Base-by-base conservation (phyloP, 2,329 filamentous ascomycete species). In the Pestalotiopsis sp. region DNA sequence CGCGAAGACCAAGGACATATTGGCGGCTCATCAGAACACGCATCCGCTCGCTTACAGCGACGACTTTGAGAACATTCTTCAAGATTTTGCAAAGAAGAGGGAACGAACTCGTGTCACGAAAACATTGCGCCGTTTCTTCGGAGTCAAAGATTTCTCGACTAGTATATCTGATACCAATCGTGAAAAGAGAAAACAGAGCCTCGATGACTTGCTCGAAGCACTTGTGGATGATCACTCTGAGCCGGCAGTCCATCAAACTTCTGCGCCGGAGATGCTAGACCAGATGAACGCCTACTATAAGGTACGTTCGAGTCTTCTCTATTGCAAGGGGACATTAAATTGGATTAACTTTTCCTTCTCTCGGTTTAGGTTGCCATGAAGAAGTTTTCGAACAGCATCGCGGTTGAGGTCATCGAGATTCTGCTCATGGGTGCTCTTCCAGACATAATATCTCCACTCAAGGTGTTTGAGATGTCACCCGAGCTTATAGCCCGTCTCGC, bases 31-130 rank as follows among this genome's bases (percentile, higher is more conserved):
- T 76, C 84, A 79, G 69, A 74, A 76, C 9, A 73, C 80, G 0
- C 84, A 87, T 71, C 85, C 85, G 0, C 86, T 87, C 45, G 90
- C 86, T 0, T 89, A 89, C 70, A 87, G 88, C 55, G 76, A 83
- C 17, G 77, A 85, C 45, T 85, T 84, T 31, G 79, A 78, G 0
- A 74, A 82, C 6, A 76, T 71, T 0, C 71, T 85, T 0, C 76
- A 80, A 36, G 72, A 73, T 1, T 58, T 74, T 31, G 11, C 69
- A 67, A 38, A 3, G 2, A 27, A 38, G 49, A 57, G 64, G 65
- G 68, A 52, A 66, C 69, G 41, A 69, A 5, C 2, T 0, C 20
- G n/a, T n/a, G n/a, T 27, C 27, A n/a, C 57, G 1, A 5, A 25
- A 23, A 7, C 13, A 49, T 14, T 67, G 23, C 4, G 3, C 2